Evolutionary conservation across 73 alveolate species (phyloP).

Genomic region (Durusdinium trenchii): DNA sequence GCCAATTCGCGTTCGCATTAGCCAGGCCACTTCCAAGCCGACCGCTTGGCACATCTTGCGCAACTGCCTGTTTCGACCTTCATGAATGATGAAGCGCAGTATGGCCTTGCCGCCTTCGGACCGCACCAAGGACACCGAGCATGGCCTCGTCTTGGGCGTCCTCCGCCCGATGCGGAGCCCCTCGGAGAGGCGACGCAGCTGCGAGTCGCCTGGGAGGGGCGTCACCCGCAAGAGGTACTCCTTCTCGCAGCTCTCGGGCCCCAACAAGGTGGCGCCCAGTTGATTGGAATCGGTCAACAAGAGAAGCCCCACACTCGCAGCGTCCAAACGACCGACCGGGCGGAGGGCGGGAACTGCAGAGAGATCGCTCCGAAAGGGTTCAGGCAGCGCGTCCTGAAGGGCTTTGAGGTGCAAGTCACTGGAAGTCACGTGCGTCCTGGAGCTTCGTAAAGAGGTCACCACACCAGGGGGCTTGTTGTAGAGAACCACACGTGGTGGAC

Average conservation of each 20-base stretch:
- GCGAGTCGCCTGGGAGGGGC: background rate
- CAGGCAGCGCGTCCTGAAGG: constrained; percentile 69
- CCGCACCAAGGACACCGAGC: constrained; percentile 68
- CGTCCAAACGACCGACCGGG: constrained; percentile 89
- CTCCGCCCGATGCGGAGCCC: constrained; percentile 58
- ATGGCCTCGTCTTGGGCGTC: constrained; percentile 38
- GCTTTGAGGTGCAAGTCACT: constrained; percentile 79
- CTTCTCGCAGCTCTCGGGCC: constrained; percentile 70
- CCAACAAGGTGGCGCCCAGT: background rate
- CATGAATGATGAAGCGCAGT: constrained; percentile 66
- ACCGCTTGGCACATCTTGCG: constrained; percentile 65
- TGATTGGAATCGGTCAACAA: constrained; percentile 34
- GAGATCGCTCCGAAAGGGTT: constrained; percentile 23
- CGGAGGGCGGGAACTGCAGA: constrained; percentile 71
- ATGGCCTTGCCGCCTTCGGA: constrained; percentile 8
- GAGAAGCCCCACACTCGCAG: constrained; percentile 66
- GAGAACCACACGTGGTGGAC: constrained; percentile 42
- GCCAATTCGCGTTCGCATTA: constrained; percentile 80
- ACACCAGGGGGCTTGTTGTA: constrained; percentile 71
- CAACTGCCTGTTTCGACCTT: constrained; percentile 91
- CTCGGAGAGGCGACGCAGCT: background rate
- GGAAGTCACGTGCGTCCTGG: background rate
- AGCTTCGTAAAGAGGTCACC: constrained; percentile 51
- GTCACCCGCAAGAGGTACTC: constrained; percentile 73
- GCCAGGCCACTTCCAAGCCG: constrained; percentile 69